Evolutionary conservation across 2,329 filamentous ascomycete genomes (phyloP).

Genomic region (Botrytis medusae): DNA sequence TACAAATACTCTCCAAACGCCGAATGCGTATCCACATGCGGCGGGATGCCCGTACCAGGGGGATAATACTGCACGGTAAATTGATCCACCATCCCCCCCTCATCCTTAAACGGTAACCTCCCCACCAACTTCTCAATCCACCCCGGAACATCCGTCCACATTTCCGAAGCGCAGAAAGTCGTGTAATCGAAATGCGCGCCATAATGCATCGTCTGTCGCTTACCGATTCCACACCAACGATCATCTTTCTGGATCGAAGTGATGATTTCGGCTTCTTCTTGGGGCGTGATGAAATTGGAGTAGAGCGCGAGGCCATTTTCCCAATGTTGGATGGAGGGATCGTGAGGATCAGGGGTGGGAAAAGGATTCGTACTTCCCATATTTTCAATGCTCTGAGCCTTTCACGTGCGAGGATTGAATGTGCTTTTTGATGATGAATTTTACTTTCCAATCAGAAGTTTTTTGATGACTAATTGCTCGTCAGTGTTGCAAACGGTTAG

Average conservation of each 20-base stretch:
- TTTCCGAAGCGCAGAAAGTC: constrained; percentile 1
- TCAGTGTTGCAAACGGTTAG: background rate
- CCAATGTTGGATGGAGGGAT: constrained; percentile 1
- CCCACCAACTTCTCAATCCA: background rate
- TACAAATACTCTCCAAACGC: constrained; percentile 43
- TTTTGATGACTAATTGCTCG: background rate
- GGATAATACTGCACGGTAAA: constrained; percentile 62
- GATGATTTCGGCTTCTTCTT: constrained; percentile 9
- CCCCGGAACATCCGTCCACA: background rate
- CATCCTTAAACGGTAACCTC: background rate
- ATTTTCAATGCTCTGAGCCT: background rate
- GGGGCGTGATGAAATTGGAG: background rate
- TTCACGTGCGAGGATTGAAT: background rate
- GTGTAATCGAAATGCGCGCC: constrained; percentile 18
- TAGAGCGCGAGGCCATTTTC: constrained; percentile 9
- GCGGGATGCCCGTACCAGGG: constrained; percentile 59
- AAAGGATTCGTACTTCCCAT: background rate
- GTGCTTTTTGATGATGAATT: background rate
- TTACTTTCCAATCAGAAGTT: too few relatives aligned
- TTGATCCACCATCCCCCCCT: constrained; percentile 47
- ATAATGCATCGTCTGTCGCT: constrained; percentile 6
- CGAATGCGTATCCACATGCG: constrained; percentile 59
- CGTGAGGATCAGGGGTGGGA: background rate
- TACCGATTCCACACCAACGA: constrained; percentile 2
- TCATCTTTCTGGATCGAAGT: background rate